Evolutionary conservation across 139 green algal genomes (phyloP).

Genomic region (Tetratostichococcus sp.): DNA sequence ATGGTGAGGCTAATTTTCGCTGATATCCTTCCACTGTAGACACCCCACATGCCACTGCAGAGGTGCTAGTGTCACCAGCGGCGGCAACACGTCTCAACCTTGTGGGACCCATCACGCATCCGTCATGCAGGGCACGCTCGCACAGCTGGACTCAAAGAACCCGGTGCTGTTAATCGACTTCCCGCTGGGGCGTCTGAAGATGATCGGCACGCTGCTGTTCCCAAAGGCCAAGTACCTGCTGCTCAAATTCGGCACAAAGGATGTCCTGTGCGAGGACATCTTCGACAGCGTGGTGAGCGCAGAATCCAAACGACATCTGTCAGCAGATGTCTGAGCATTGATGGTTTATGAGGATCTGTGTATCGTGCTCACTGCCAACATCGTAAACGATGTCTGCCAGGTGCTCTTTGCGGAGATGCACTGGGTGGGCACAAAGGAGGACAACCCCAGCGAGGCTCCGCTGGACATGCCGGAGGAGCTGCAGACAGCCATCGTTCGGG

Average conservation of each 20-base stretch:
- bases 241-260: constrained; percentile 48
- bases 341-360: no score
- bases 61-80: no score
- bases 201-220: constrained; percentile 74
- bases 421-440: constrained; percentile 74
- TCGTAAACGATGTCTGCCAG: no score
- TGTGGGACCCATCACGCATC: background rate
- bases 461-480: constrained; percentile 67
- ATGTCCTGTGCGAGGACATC: constrained; percentile 75
- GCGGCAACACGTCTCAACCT: no score
- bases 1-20: background rate
- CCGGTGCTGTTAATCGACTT: constrained; percentile 89
- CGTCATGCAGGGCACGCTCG: constrained; percentile 58
- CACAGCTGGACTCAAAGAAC: constrained; percentile 71
- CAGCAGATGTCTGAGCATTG: no score
- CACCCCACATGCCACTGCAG: no score
- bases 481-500: constrained; percentile 1
- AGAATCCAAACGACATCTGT: no score
- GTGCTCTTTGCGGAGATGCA: constrained; percentile 73
- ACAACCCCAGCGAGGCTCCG: constrained; percentile 75
- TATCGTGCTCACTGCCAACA: background rate
- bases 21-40: no score
- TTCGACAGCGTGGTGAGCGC: constrained; percentile 77
- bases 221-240: constrained; percentile 75
- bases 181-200: constrained; percentile 67